Evolutionary conservation across 306 rosid genomes (phyloP), one percentile per base, ranked within the genome.

Genomic region (Rosa persica): DNA sequence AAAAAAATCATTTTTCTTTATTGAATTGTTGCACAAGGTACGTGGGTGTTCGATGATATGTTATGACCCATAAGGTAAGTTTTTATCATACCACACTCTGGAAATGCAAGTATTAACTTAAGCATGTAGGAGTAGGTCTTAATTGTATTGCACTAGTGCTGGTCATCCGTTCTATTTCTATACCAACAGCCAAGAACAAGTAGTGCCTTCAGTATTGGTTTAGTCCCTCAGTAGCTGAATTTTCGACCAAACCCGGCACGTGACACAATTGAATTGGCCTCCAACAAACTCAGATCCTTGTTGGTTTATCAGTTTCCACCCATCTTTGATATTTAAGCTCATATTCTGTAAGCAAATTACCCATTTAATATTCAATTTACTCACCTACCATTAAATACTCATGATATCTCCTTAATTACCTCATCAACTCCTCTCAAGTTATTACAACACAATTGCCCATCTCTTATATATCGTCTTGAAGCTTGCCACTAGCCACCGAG

Each of bases 221-320:
- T 44, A 12, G 36, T 70, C 52, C 48, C 13, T 9, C 6, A 22
- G 34, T 57, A 58, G 65, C 27, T 58, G 68, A 19, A 22, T 30
- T 54, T 13, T 73, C 12, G 54, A 73, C 43, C 38, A 54, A 54
- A 6, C n/a, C n/a, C 6, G 15, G n/a, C 36, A 72, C 22, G 44
- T 52, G 38, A 73, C 76, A 38, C 54, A 13, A 73, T n/a, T 73
- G 67, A 36, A 54, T 52, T 73, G 51, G 43, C 22, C 76, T 36
- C 10, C 68, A 15, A 49, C 34, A 73, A 39, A 73, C 76, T 38
- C 66, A 52, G 22, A 8, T 23, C 38, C 36, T 54, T 54, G 47
- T 34, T 64, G 22, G 12, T 64, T 30, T 64, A 64, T 16, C 42
- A 64, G 43, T 30, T 36, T 30, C 68, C 68, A 64, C 68, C 40